Evolutionary conservation across 164 flowering plant genomes (phyloP).

Genomic region (Chimonanthus salicifolius): DNA sequence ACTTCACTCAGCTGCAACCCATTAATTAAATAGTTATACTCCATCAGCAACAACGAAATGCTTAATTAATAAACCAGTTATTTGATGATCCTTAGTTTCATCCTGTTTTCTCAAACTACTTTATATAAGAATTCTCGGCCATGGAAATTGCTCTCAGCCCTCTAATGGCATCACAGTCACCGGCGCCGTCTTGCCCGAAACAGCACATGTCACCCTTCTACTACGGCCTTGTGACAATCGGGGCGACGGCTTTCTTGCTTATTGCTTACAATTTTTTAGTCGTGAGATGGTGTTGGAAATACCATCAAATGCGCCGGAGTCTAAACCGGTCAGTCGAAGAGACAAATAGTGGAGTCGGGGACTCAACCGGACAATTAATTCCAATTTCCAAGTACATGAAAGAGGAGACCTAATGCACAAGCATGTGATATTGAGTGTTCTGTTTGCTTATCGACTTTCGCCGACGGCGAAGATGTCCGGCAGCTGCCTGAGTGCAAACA

Average conservation of each 20-base stretch:
- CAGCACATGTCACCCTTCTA: not conserved
- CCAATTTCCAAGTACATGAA: not conserved
- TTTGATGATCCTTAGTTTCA: no score
- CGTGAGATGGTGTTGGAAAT: not conserved
- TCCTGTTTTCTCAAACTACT: not conserved
- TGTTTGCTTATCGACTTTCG: conserved; percentile 59
- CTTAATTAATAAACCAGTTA: not conserved
- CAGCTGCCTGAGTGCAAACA: conserved; percentile 52
- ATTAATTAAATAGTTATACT: not conserved
- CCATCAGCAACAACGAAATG: not conserved
- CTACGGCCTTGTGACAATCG: not conserved
- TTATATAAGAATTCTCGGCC: not conserved
- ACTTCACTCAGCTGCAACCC: conserved; percentile 1
- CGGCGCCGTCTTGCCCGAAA: not conserved
- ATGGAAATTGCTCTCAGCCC: not conserved
- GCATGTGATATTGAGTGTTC: conserved; percentile 24
- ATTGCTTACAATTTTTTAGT: not conserved
- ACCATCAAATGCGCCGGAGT: not conserved
- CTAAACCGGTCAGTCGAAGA: not conserved
- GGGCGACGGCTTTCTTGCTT: not conserved
- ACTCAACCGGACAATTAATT: not conserved
- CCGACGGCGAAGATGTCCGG: conserved; percentile 44
- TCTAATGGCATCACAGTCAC: not conserved
- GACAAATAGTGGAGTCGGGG: not conserved
- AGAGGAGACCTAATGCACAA: not conserved